Evolutionary conservation across 2,329 filamentous ascomycete species (phyloP).

Genomic region (Microdochium paspali): DNA sequence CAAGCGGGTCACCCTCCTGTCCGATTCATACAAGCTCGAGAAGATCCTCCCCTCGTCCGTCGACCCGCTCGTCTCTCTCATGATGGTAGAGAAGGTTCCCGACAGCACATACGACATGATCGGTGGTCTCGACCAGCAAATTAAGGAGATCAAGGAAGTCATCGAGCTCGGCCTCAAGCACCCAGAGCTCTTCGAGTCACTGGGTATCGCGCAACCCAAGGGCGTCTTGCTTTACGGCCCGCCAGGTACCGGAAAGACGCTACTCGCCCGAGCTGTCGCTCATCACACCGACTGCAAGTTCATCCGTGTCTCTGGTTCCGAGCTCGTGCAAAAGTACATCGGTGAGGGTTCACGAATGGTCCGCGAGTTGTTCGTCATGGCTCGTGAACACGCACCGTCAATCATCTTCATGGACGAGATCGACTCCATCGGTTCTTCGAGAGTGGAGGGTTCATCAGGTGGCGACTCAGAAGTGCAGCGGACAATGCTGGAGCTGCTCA

Average conservation of each 20-base stretch:
- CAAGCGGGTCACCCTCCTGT: slow-evolving; percentile 93
- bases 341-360: slow-evolving; percentile 98
- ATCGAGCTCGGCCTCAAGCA: slow-evolving; percentile 98
- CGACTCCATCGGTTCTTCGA: slow-evolving; percentile 94
- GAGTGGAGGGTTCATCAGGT: slow-evolving; percentile 89
- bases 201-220: slow-evolving; percentile 97
- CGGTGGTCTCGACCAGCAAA: slow-evolving; percentile 94
- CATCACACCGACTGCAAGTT: slow-evolving; percentile 99
- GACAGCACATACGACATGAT: slow-evolving; percentile 99
- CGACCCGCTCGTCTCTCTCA: slow-evolving; percentile 94
- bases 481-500: slow-evolving; percentile 96
- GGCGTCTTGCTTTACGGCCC: slow-evolving; percentile 94
- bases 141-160: slow-evolving; percentile 99
- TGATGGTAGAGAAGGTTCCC: slow-evolving; percentile 99
- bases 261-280: slow-evolving; percentile 88
- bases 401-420: slow-evolving; percentile 99
- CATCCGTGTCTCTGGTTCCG: slow-evolving; percentile 91
- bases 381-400: slow-evolving; percentile 90
- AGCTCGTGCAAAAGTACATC: slow-evolving; percentile 98
- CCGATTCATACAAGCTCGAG: slow-evolving; percentile 96
- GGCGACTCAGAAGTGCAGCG: slow-evolving; percentile 97
- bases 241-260: slow-evolving; percentile 92
- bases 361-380: slow-evolving; percentile 98
- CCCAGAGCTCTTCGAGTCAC: slow-evolving; percentile 96
- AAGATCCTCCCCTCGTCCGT: slow-evolving; percentile 98